Evolutionary conservation across 176 grass and related monocot species (phyloP).

Genomic region (Saccharum spontaneum): DNA sequence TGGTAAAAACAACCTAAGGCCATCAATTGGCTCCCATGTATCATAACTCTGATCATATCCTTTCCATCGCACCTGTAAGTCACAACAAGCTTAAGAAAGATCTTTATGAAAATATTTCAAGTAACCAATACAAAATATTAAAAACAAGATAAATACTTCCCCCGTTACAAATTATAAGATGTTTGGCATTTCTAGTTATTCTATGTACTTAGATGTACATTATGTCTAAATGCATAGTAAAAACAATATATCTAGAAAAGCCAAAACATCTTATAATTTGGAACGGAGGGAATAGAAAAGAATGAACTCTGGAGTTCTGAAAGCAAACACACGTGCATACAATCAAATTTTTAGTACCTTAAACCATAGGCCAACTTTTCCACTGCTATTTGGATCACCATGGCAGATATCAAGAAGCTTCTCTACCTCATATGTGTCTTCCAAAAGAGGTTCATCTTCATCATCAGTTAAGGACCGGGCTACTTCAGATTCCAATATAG

Average conservation of each 20-base stretch:
- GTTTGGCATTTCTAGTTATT: no score
- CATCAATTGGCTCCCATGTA: constrained; percentile 67
- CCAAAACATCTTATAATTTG: no score
- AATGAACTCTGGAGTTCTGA: not conserved
- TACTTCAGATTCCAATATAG: not conserved
- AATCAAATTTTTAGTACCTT: constrained; percentile 45
- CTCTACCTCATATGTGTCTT: constrained; percentile 60
- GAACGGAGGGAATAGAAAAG: not conserved
- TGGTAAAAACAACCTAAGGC: constrained; percentile 46
- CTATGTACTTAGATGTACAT: no score
- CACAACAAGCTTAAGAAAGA: constrained; percentile 1
- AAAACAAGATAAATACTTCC: not conserved
- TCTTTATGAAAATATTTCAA: not conserved
- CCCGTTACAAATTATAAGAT: no score
- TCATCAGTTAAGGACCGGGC: constrained; percentile 39
- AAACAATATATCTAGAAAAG: no score
- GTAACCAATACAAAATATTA: not conserved
- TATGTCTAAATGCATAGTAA: no score
- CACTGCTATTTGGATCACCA: constrained; percentile 50
- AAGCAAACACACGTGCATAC: not conserved
- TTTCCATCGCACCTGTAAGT: constrained; percentile 58
- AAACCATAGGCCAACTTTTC: constrained; percentile 47
- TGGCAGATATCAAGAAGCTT: constrained; percentile 58
- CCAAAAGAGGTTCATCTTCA: constrained; percentile 26
- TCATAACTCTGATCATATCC: constrained; percentile 56